These are phyloP conservation scores for Diaporthe sp. DNA, from an alignment of 2,329 filamentous ascomycete genomes.

Conservation along the genomic window DNA sequence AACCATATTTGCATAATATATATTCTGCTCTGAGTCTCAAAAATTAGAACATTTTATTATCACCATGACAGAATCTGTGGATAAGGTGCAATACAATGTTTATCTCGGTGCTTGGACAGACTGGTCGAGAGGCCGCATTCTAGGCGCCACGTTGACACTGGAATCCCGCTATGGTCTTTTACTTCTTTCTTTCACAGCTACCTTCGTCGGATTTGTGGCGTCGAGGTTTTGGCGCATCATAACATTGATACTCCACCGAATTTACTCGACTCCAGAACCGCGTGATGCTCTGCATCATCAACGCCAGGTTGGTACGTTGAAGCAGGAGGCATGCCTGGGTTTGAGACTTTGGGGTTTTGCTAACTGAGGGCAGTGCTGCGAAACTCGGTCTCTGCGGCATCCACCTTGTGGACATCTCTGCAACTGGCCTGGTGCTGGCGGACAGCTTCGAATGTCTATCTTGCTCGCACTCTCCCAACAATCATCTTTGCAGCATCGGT, in stretches of 20 bases:
- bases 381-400: neutral
- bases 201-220: constrained; percentile 42
- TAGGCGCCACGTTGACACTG: constrained; percentile 27
- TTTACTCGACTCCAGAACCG: constrained; percentile 41
- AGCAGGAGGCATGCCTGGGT: accelerated
- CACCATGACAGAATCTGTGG: no score
- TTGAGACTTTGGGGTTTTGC: neutral
- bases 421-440: constrained; percentile 25
- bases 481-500: neutral
- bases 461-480: neutral
- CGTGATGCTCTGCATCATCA: constrained; percentile 48
- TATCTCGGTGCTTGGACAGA: constrained; percentile 20
- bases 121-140: neutral
- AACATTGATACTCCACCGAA: constrained; percentile 43
- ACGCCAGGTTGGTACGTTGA: constrained; percentile 41
- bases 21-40: no score
- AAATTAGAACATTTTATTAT: no score
- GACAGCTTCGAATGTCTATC: neutral
- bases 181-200: constrained; percentile 1
- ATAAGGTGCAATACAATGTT: no score
- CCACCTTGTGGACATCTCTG: neutral
- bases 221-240: constrained; percentile 45
- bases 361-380: neutral
- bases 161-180: neutral
- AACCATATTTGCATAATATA: no score